phyloP scores from a whole-genome alignment of 1,284 basidiomycete genomes.

The Pyrrhoderma lamaoense region DNA sequence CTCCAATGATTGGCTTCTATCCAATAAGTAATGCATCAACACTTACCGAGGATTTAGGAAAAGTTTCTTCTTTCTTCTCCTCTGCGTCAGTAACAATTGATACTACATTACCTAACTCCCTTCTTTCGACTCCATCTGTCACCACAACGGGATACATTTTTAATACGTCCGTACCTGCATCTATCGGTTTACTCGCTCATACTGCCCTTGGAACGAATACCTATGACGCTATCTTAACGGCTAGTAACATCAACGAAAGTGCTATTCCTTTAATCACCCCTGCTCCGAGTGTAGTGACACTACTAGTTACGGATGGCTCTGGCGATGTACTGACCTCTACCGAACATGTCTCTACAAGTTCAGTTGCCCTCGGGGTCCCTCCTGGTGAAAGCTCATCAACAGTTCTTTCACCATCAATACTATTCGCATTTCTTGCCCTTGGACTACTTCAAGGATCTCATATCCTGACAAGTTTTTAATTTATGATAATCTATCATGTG shows the following conservation, averaged over 20 bases:
- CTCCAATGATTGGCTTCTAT: slow-evolving; percentile 70
- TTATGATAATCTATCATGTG: no score
- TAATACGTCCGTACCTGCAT: slow-evolving; percentile 55
- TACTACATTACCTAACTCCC: slow-evolving; percentile 71
- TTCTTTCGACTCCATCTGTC: slow-evolving; percentile 60
- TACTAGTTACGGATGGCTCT: slow-evolving; percentile 30
- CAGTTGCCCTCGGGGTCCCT: slow-evolving; percentile 31
- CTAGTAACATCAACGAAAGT: slow-evolving; percentile 24
- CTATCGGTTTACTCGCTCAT: slow-evolving; percentile 44
- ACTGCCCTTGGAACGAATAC: slow-evolving; percentile 63
- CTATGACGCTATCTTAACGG: slow-evolving; percentile 45
- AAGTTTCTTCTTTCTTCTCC: slow-evolving; percentile 50
- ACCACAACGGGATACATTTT: slow-evolving; percentile 64
- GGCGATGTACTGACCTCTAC: slow-evolving; percentile 28
- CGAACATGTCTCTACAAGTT: slow-evolving; percentile 25
- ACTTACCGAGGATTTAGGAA: slow-evolving; percentile 32
- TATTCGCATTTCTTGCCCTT: no score
- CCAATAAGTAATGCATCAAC: slow-evolving; percentile 42
- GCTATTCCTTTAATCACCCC: slow-evolving; percentile 30
- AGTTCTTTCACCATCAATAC: no score
- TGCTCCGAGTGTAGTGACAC: slow-evolving; percentile 29
- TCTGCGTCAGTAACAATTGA: slow-evolving; percentile 56
- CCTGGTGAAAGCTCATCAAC: slow-evolving; percentile 21
- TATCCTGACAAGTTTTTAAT: no score
- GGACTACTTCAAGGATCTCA: no score